Conservation (phyloP, 2,329 filamentous ascomycete genomes). For the Thermomyces lanuginosus region DNA sequence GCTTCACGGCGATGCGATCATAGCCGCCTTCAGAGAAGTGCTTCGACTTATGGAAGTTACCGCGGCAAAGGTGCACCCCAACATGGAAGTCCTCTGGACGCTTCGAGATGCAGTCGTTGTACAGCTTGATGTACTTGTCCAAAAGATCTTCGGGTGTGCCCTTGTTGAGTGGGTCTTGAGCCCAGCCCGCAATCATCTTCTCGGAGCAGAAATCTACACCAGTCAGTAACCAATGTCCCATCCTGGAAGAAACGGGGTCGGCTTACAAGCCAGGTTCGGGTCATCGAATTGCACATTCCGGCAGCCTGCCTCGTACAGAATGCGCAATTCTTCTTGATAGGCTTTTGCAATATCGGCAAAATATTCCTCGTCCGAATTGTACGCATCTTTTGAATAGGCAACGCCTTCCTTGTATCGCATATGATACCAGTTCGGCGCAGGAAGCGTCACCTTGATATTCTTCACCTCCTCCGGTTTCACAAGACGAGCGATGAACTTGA, state of each 20-base stretch:
- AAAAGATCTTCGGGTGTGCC: slow-evolving; percentile 54
- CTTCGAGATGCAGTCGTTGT: slow-evolving; percentile 53
- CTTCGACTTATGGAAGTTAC: slow-evolving; percentile 49
- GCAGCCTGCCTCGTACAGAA: slow-evolving; percentile 46
- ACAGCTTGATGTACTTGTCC: slow-evolving; percentile 58
- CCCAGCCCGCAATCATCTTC: slow-evolving; percentile 55
- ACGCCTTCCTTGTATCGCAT: slow-evolving; percentile 41
- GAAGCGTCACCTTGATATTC: slow-evolving; percentile 52
- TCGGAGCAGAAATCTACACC: slow-evolving; percentile 54
- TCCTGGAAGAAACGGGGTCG: not conserved
- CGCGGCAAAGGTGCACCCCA: slow-evolving; percentile 56
- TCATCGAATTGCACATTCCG: slow-evolving; percentile 54
- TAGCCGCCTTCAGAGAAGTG: slow-evolving; percentile 53
- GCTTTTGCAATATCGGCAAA: slow-evolving; percentile 50
- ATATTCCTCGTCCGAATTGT: slow-evolving; percentile 43
- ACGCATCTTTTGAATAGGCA: slow-evolving; percentile 42
- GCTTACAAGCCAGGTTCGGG: slow-evolving; percentile 49
- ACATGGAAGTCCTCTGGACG: slow-evolving; percentile 55
- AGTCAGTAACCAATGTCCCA: slow-evolving; percentile 4
- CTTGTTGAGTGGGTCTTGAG: slow-evolving; percentile 49
- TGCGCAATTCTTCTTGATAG: slow-evolving; percentile 46
- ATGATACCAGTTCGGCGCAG: slow-evolving; percentile 55
- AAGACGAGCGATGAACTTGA: slow-evolving; percentile 42
- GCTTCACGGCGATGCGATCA: slow-evolving; percentile 49
- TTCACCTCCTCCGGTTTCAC: slow-evolving; percentile 45